Evolutionary conservation across 805 yeast species (phyloP).

Genomic region (Ogataea philodendri): DNA sequence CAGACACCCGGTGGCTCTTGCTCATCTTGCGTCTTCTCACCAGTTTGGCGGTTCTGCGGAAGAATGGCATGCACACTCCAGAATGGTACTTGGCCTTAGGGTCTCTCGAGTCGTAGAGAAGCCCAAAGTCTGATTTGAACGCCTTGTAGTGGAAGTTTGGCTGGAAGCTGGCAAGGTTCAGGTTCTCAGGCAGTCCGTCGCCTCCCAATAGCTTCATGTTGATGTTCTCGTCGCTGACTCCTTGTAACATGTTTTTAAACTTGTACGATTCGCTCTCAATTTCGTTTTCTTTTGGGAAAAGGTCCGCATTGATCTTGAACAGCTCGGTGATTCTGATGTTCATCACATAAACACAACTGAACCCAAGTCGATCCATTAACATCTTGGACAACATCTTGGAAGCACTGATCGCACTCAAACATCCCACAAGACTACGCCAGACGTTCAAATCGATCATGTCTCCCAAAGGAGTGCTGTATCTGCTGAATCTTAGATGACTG

Average conservation of each 20-base stretch:
- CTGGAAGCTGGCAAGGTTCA: conserved; percentile 22
- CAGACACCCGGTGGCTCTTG: conserved; percentile 9
- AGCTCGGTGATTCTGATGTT: conserved; percentile 51
- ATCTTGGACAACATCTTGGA: conserved; percentile 39
- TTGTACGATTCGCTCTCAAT: conserved; percentile 45
- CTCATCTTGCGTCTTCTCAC: conserved; percentile 36
- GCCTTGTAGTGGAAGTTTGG: conserved; percentile 41
- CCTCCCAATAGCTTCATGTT: conserved; percentile 48
- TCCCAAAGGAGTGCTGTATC: conserved; percentile 29
- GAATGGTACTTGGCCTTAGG: conserved; percentile 37
- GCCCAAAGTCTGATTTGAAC: conserved; percentile 52
- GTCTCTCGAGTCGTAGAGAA: conserved; percentile 38
- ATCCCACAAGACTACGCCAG: conserved; percentile 35
- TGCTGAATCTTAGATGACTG: conserved; percentile 43
- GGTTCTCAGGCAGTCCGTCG: conserved; percentile 33
- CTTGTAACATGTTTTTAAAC: conserved; percentile 38
- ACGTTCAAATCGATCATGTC: conserved; percentile 34
- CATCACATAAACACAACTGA: conserved; percentile 48
- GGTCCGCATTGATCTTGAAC: conserved; percentile 40
- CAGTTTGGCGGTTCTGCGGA: conserved; percentile 41
- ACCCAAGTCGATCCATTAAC: conserved; percentile 34
- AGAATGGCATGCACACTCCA: conserved; percentile 56
- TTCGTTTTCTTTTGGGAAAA: conserved; percentile 44
- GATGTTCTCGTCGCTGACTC: conserved; percentile 38
- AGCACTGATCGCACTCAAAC: conserved; percentile 45